Evolutionary conservation across 345 rosid genomes (phyloP), one percentile per base, ranked within the genome.

Genomic region (Eucalyptus melliodora): DNA sequence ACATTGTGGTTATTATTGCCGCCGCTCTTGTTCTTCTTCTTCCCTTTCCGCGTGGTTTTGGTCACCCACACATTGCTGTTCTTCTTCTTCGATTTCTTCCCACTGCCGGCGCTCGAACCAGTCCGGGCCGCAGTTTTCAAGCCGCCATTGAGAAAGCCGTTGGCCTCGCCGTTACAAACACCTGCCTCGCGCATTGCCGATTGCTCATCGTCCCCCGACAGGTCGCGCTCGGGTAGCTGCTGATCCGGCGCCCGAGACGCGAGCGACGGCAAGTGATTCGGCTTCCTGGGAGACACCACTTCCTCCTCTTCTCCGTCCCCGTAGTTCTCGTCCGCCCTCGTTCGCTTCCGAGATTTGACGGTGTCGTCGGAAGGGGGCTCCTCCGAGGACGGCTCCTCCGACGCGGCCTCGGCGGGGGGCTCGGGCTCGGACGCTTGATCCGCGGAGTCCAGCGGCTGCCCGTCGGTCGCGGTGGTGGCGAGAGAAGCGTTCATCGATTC

Each of bases 31-130:
- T 92, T 92, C 93, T 97, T 98, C 95, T 98, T 98, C 93, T 96
- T 98, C 31, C 99, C 99, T 87, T 97, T 98, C 3, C 99, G 94
- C 11, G 98, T 94, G n/a, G 98, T 95, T 91, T 94, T 95, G 4
- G 99, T 94, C 65, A 95, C 96, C 99, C 99, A 97, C 8, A 96
- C 96, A 50, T 95, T 96, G 88, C 92, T 95, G 89, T 91, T 96
- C 93, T 93, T 97, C 94, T 98, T 98, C 99, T 98, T 98, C 26
- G 98, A 93, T 89, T 96, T 97, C 93, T 97, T 98, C 21, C 72
- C 50, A 60, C 85, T 62, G 50, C 83, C 89, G n/a, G 88, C 82
- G 45, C 82, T 56, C 11, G 86, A 55, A 47, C 49, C 87, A 16
- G 86, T 34, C 50, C 37, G 72, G 8, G 9, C 83, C 24, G 53